Percentiles rank a stretch among this genome's conserved stretches.
These are phyloP conservation scores for Dovyalis caffra DNA, from an alignment of 345 rosid species.

Conservation along the genomic window DNA sequence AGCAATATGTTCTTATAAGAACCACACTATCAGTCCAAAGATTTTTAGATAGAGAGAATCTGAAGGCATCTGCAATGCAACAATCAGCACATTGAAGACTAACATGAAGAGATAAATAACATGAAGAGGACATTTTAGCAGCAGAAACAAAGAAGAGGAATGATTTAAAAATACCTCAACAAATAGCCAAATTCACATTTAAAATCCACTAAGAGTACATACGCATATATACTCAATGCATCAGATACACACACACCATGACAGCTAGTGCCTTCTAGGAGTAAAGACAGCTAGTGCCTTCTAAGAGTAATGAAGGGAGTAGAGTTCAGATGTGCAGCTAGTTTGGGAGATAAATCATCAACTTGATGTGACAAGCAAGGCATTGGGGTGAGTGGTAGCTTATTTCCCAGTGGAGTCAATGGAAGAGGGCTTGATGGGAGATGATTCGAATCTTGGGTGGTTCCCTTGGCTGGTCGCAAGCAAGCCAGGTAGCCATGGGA, in stretches of 20 bases:
- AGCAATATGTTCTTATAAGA: no score
- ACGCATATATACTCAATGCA: constrained; percentile 11
- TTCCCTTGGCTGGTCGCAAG: constrained; percentile 41
- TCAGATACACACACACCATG: neutral
- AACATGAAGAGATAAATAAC: neutral
- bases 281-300: constrained; percentile 45
- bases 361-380: constrained; percentile 31
- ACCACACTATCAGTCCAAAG: no score
- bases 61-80: no score
- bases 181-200: neutral
- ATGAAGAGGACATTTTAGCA: neutral
- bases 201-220: constrained; percentile 14
- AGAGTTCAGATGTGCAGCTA: constrained; percentile 47
- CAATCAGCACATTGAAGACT: no score
- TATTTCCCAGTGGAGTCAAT: constrained; percentile 59
- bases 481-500: constrained; percentile 49
- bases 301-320: constrained; percentile 55
- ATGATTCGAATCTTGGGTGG: constrained; percentile 25
- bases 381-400: constrained; percentile 38
- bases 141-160: neutral
- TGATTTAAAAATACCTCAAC: neutral
- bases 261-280: constrained; percentile 33
- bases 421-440: constrained; percentile 46
- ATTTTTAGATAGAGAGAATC: no score
- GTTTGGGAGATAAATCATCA: constrained; percentile 43